phyloP scores from a whole-genome alignment of 2,329 filamentous ascomycete species.

The Ceratocystis smalleyi region DNA sequence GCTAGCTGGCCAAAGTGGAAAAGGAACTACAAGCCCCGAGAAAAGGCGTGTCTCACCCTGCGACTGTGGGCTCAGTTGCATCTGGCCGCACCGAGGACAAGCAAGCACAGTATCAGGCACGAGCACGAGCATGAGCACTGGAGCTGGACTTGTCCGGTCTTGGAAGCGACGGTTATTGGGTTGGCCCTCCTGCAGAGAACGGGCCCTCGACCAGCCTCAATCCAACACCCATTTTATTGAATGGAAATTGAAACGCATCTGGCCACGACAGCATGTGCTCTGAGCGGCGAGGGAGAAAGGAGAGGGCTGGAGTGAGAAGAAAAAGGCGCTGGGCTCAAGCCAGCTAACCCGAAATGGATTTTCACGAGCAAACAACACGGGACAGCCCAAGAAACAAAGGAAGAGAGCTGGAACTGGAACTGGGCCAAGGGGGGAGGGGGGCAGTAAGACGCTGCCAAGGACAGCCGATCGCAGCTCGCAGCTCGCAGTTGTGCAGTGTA shows the following conservation, averaged over 20 bases:
- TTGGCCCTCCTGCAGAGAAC: background rate
- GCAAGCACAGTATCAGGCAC: background rate
- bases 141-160: background rate
- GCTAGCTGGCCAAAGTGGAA: background rate
- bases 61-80: background rate
- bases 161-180: background rate
- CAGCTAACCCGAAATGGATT: background rate
- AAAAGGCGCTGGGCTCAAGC: conserved; percentile 1
- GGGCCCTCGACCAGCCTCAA: background rate
- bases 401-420: background rate
- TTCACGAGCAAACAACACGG: background rate
- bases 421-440: background rate
- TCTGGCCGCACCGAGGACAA: background rate
- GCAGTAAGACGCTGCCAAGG: background rate
- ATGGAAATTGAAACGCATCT: conserved; percentile 1
- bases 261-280: conserved; percentile 7
- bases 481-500: too few relatives aligned
- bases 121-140: background rate
- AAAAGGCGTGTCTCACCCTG: background rate
- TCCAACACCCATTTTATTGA: background rate
- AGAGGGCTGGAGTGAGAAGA: background rate
- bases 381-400: background rate
- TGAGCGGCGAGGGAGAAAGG: background rate
- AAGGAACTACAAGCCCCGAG: background rate
- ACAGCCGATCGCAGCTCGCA: too few relatives aligned